Percentiles rank a stretch among this genome's conserved stretches.
phyloP scores from a whole-genome alignment of 768 basidiomycete genomes.

The Phaeolepiota aurea region DNA sequence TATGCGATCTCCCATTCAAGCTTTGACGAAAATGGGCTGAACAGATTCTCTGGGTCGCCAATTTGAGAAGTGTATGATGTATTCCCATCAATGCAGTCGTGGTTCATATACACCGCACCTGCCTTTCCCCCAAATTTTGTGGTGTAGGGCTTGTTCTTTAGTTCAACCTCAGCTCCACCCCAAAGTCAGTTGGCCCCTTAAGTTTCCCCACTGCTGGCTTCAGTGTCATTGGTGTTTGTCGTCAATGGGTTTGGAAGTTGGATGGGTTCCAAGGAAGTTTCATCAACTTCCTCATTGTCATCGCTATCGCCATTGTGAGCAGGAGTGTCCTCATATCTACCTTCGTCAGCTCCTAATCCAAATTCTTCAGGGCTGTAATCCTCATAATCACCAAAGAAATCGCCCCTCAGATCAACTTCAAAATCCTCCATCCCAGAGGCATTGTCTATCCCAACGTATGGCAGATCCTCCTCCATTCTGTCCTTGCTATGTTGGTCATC shows the following conservation, averaged over 20 bases:
- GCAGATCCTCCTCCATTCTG: too few species aligned
- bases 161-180: not conserved
- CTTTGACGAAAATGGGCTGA: constrained; percentile 13
- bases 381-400: constrained; percentile 4
- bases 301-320: not conserved
- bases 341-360: not conserved
- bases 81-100: not conserved
- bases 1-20: constrained; percentile 18
- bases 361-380: not conserved
- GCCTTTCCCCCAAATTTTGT: not conserved
- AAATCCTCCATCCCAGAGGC: not conserved
- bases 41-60: not conserved
- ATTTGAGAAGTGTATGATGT: not conserved
- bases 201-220: not conserved
- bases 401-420: constrained; percentile 3
- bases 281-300: not conserved
- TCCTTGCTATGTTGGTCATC: too few species aligned
- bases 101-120: not conserved
- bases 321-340: not conserved
- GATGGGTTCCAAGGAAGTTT: not conserved
- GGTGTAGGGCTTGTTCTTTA: not conserved
- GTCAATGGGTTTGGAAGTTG: not conserved
- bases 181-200: not conserved
- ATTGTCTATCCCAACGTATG: too few species aligned
- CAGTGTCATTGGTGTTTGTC: not conserved